Evolutionary conservation across 805 yeast genomes (phyloP).

Genomic region (Wickerhamomyces rabaulensis): DNA sequence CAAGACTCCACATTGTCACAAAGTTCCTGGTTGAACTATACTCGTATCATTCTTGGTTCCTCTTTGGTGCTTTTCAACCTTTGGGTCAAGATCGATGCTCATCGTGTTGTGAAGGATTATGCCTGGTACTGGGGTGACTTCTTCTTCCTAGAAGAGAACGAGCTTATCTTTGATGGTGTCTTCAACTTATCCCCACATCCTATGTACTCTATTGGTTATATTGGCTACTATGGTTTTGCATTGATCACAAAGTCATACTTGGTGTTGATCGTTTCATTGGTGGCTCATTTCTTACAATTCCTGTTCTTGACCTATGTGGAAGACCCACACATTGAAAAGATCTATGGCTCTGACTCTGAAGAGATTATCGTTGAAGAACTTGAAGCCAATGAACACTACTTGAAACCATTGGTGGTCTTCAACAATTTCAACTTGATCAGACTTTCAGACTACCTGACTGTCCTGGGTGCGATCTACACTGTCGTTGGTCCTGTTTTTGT

Average conservation of each 20-base stretch:
- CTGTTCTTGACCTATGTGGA: conserved; percentile 69
- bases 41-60: conserved; percentile 56
- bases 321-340: conserved; percentile 82
- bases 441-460: conserved; percentile 53
- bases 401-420: conserved; percentile 56
- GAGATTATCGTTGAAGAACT: conserved; percentile 30
- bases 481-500: conserved; percentile 36
- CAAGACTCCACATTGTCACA: conserved; percentile 35
- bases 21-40: conserved; percentile 35
- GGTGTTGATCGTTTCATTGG: conserved; percentile 59
- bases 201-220: conserved; percentile 85
- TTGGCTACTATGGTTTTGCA: conserved; percentile 83
- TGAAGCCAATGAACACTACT: conserved; percentile 33
- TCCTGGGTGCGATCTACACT: conserved; percentile 35
- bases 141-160: conserved; percentile 69
- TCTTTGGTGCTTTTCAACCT: conserved; percentile 63
- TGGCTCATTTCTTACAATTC: conserved; percentile 77
- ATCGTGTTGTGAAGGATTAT: conserved; percentile 79
- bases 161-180: conserved; percentile 80
- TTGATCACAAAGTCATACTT: conserved; percentile 70
- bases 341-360: conserved; percentile 47
- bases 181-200: conserved; percentile 90
- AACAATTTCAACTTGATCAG: conserved; percentile 60
- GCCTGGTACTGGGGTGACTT: conserved; percentile 98
- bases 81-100: conserved; percentile 86